Base-by-base conservation (phyloP, 768 basidiomycete species). In the Botryobasidium botryosum region DNA sequence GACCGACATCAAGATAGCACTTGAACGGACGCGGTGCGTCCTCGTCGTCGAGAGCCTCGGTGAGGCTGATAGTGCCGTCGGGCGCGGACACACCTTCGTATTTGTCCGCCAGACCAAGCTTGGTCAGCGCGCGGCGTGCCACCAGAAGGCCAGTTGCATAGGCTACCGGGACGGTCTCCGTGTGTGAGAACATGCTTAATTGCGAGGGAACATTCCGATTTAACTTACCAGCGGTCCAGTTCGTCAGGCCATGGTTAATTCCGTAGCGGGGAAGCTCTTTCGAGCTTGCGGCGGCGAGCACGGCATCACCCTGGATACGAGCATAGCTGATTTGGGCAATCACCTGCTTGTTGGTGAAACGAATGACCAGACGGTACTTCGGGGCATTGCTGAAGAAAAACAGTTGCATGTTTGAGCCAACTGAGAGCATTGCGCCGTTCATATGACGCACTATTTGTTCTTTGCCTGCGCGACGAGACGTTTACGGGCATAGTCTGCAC, bases 1-100 rank as follows among this genome's bases (percentile, higher is more conserved):
- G 74, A 65, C 94, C 94, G 62, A 94, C 92, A 61, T 97, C 94
- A 57, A 99, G 87, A 73, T 83, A 99, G 59, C 74, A 77, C 67
- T 96, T 99, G 78, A 99, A 99, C n/a, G 94, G 94, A 47, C 91
- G 76, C 38, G 92, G 91, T 40, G 85, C 86, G 57, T 90, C 88
- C 46, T 96, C 90, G 8, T 75, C 85, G 43, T 86, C 87, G 46
- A 90, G 70, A 41, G 74, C 64, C 65, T 96, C 85, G n/a, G 79
- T 91, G 57, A 88, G 51, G 43, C 68, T 64, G 55, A 92, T 62
- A 23, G 79, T 79, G 50, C 94, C 94, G 58, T 91, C 81, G 17
- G 94, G 82, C 64, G 96, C 88, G 26, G 73, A 58, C 43, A 87
- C 75, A 69, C 94, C 94, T 68, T 91, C 75, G 60, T 97, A 99